phyloP scores from a whole-genome alignment of 2,329 filamentous ascomycete genomes.

The Aspergillus japonicus region DNA sequence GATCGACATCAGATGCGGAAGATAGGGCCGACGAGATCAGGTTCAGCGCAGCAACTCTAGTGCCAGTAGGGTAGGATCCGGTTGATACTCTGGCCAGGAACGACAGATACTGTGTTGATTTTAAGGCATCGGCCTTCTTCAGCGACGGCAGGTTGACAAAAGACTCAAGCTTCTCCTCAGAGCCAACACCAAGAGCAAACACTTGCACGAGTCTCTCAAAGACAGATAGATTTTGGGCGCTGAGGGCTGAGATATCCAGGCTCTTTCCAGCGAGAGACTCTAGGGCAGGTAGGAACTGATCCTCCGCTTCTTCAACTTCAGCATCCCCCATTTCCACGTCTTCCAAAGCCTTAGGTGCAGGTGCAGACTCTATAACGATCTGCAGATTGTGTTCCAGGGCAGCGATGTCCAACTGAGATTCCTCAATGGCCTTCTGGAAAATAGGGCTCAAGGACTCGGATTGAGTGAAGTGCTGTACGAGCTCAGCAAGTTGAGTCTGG shows the following conservation, averaged over 20 bases:
- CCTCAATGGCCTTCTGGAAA: conserved; percentile 66
- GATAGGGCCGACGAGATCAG: conserved; percentile 58
- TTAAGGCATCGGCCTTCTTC: conserved; percentile 47
- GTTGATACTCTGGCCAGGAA: conserved; percentile 77
- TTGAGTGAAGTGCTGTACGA: conserved; percentile 66
- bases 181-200: conserved; percentile 36
- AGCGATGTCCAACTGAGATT: conserved; percentile 69
- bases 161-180: conserved; percentile 29
- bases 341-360: conserved; percentile 50
- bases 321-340: conserved; percentile 54
- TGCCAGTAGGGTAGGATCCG: conserved; percentile 66
- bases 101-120: conserved; percentile 66
- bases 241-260: conserved; percentile 40
- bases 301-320: conserved; percentile 26
- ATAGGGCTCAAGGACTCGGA: conserved; percentile 59
- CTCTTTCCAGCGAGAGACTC: conserved; percentile 32
- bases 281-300: conserved; percentile 34
- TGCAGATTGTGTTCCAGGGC: conserved; percentile 73
- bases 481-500: conserved; percentile 63
- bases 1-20: conserved; percentile 57
- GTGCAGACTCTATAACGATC: conserved; percentile 62
- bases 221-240: conserved; percentile 29
- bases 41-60: conserved; percentile 67
- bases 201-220: conserved; percentile 41
- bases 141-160: conserved; percentile 42